These are phyloP conservation scores for Yamadazyma songkhlaensis DNA, from an alignment of 1,139 yeast species.

Conservation along the genomic window DNA sequence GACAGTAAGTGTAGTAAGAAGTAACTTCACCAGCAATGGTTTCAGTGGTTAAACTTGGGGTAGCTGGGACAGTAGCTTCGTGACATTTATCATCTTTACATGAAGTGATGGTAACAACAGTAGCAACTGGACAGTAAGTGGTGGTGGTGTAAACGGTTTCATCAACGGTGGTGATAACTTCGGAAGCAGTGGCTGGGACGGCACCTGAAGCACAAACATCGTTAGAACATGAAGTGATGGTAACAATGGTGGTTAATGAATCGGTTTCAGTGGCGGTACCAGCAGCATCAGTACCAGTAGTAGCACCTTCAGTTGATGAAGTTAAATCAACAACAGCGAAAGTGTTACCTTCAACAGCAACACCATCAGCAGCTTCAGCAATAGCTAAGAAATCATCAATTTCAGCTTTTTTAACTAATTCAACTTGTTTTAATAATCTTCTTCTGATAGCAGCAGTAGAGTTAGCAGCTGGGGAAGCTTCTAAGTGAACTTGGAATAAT, in stretches of 20 bases:
- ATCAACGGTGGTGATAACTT: conserved; percentile 3
- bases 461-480: conserved; percentile 31
- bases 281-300: conserved; percentile 12
- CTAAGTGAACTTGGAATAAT: conserved; percentile 30
- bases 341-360: conserved; percentile 15
- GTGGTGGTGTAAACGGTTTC: conserved; percentile 43
- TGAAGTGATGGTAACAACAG: conserved; percentile 43
- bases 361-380: conserved; percentile 29
- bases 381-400: conserved; percentile 30
- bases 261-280: conserved; percentile 11
- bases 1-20: conserved; percentile 35
- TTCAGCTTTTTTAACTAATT: conserved; percentile 15
- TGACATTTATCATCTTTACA: conserved; percentile 42
- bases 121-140: conserved; percentile 32
- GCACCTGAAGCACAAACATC: conserved; percentile 28
- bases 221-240: conserved; percentile 49
- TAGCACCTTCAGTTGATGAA: conserved; percentile 11
- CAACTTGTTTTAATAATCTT: conserved; percentile 26
- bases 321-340: conserved; percentile 26
- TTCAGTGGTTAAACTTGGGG: conserved; percentile 16
- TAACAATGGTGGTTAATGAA: conserved; percentile 20
- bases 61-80: conserved; percentile 44
- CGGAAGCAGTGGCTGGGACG: conserved; percentile 25
- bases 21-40: conserved; percentile 25
- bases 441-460: conserved; percentile 43